Base-by-base conservation (phyloP, 495 filamentous ascomycete species). In the Trichoderma reesei region DNA sequence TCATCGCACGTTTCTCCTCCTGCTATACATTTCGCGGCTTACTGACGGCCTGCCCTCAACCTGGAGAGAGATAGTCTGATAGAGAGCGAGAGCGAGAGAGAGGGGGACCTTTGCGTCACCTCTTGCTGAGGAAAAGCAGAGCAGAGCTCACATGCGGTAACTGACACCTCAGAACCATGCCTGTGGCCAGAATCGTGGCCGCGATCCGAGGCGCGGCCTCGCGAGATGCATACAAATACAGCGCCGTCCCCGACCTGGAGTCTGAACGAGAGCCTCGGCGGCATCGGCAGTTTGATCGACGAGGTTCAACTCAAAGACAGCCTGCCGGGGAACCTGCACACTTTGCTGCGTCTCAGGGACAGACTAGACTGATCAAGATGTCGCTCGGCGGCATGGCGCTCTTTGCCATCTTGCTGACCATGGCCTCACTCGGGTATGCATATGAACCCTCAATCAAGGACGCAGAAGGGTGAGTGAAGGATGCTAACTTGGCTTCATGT, bases 191-290 rank as follows among this genome's bases (percentile, higher is more conserved):
- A 41, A 41, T 65, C 5, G 16, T 61, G 20, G 14, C 51, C 18
- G 33, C 63, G 7, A 44, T 70, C 41, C 64, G 31, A 59, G 64
- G 64, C 62, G 67, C 67, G 9, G 59, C 67, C 46, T 59, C 65
- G 46, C 41, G 66, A 39, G 62, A 62, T 39, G 34, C 42, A 16
- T 66, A 71, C 65, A 61, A 61, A 48, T 75, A 75, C 64, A 73
- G 65, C 26, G 67, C 61, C 2, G 65, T 75, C 9, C 65, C 68
- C 41, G 67, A 63, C 56, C 63, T 64, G 59, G 54, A 60, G 37
- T 3, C 63, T 5, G 37, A 39, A 10, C 37, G 4, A 39, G 37
- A n/a, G n/a, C n/a, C n/a, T n/a, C n/a, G n/a, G n/a, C n/a, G n/a
- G n/a, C n/a, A n/a, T n/a, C n/a, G 37, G 37, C 5, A 0, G 20